phyloP scores from a whole-genome alignment of 1,284 basidiomycete genomes.

The Golubevia sp. region DNA sequence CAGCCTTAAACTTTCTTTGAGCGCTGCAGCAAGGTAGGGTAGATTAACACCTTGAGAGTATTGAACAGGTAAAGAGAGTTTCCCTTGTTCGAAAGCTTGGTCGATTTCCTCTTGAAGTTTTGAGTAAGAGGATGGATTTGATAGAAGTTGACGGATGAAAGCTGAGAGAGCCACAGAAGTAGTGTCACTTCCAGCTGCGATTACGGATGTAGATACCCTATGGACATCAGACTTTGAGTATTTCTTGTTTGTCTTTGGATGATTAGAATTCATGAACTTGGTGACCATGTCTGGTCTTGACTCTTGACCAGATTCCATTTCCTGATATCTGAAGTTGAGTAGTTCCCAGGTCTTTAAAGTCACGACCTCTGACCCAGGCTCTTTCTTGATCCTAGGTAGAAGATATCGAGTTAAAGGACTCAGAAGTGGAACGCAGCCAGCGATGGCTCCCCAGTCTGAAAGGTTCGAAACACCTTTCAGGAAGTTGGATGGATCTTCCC shows the following conservation, averaged over 20 bases:
- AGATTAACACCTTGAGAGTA: slow-evolving; percentile 39
- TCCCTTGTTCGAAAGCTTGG: slow-evolving; percentile 31
- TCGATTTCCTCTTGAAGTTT: slow-evolving; percentile 41
- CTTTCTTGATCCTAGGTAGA: slow-evolving; percentile 23
- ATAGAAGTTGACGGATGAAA: slow-evolving; percentile 45
- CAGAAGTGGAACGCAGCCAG: slow-evolving; percentile 25
- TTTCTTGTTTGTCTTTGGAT: slow-evolving; percentile 23
- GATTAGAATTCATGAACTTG: slow-evolving; percentile 34
- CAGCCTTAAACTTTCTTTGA: slow-evolving; percentile 56
- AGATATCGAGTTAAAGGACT: slow-evolving; percentile 20
- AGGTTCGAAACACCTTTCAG: slow-evolving; percentile 34
- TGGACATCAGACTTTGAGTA: slow-evolving; percentile 28
- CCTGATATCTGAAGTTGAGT: slow-evolving; percentile 29
- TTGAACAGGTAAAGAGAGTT: slow-evolving; percentile 26
- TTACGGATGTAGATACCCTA: slow-evolving; percentile 25
- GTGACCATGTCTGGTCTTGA: slow-evolving; percentile 33
- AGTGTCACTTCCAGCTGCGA: slow-evolving; percentile 50
- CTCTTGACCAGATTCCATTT: slow-evolving; percentile 19
- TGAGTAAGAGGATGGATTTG: slow-evolving; percentile 28
- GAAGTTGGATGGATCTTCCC: slow-evolving; percentile 23
- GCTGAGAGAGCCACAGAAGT: slow-evolving; percentile 40
- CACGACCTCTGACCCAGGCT: slow-evolving; percentile 34
- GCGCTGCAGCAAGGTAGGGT: slow-evolving; percentile 46
- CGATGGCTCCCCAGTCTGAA: slow-evolving; percentile 36
- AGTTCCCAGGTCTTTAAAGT: slow-evolving; percentile 26